Conservation (phyloP, 352 stramenopile genomes). For the Globisporangium apiculatum region DNA sequence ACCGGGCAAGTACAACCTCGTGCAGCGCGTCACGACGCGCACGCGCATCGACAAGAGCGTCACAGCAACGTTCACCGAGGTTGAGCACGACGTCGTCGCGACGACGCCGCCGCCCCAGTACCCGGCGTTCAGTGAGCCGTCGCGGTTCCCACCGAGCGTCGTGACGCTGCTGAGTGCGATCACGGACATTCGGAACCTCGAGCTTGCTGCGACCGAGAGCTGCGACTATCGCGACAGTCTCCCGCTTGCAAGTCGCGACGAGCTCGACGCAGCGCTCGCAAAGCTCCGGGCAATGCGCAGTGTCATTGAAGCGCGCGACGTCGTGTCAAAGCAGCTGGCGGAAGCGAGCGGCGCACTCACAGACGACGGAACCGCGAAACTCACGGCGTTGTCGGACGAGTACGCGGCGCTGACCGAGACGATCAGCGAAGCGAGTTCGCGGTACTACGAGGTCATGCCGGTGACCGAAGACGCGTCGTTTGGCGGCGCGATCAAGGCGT, state of each 20-base stretch:
- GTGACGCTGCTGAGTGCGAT: conserved; percentile 54
- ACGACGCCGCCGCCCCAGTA: conserved; percentile 9
- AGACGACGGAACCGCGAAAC: conserved; percentile 28
- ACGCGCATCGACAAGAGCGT: conserved; percentile 53
- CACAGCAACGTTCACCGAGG: conserved; percentile 41
- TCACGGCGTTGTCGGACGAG: conserved; percentile 37
- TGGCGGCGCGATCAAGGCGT: conserved; percentile 47
- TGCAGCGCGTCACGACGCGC: conserved; percentile 48
- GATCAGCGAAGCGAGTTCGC: conserved; percentile 62
- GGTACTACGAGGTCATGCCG: conserved; percentile 79
- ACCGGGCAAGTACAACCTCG: conserved; percentile 64
- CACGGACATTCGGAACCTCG: conserved; percentile 61
- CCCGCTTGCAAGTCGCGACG: conserved; percentile 54
- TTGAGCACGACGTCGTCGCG: conserved; percentile 15
- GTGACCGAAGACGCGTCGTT: conserved; percentile 52
- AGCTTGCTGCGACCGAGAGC: conserved; percentile 47
- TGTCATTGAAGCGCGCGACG: conserved; percentile 42
- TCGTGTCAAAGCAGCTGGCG: conserved; percentile 40
- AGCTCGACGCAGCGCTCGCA: conserved; percentile 36
- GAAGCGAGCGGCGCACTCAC: conserved; percentile 40
- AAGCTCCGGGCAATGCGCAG: conserved; percentile 39
- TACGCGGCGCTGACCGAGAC: conserved; percentile 49
- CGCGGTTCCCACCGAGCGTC: conserved; percentile 23
- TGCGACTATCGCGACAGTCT: conserved; percentile 46
- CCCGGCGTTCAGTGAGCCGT: conserved; percentile 21